Evolutionary conservation across 192 early-diverging fungal species (phyloP), one percentile per base, ranked within the genome.

Genomic region (Helicostylum pulchrum): DNA sequence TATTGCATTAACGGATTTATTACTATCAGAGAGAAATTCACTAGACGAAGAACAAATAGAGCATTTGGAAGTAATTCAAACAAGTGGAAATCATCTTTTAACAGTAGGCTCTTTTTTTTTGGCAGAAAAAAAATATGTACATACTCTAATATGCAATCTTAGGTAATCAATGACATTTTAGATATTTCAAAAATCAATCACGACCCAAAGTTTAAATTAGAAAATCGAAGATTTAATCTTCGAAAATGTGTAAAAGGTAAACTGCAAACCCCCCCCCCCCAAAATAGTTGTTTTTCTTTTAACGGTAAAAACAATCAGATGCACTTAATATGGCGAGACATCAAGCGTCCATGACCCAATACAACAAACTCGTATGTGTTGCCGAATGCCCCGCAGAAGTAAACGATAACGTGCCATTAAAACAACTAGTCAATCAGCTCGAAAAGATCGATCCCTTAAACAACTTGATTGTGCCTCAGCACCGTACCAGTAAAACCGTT

Each of bases 81-180:
- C 80, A 20, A 82, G 80, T 44, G 80, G 80, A n/a, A 76, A 82
- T 50, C 80, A 82, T 62, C 59, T 82, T n/a, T 65, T 82, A 52
- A 82, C 80, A 11, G 80, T 82, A 76, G 61, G 65, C 34, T 50
- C 7, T 58, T 3, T 62, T 10, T 47, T 14, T 30, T 43, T 61
- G n/a, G n/a, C n/a, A n/a, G n/a, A n/a, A n/a, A n/a, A n/a, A n/a
- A n/a, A n/a, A 17, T 63, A 42, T 43, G 4, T 39, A 3, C 4
- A 39, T 10, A 39, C 4, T 39, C 23, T 44, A 36, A 30, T 36
- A n/a, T 50, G 36, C 6, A n/a, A 26, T 23, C 10, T 62, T 71
- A 82, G 80, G 78, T 82, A 31, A 80, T 82, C 50, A 82, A 82
- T 45, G 80, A 82, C 45, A 79, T 82, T 56, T 57, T 82, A 50